Evolutionary conservation across 2,329 filamentous ascomycete species (phyloP).

Genomic region (Aureobasidium sp.): DNA sequence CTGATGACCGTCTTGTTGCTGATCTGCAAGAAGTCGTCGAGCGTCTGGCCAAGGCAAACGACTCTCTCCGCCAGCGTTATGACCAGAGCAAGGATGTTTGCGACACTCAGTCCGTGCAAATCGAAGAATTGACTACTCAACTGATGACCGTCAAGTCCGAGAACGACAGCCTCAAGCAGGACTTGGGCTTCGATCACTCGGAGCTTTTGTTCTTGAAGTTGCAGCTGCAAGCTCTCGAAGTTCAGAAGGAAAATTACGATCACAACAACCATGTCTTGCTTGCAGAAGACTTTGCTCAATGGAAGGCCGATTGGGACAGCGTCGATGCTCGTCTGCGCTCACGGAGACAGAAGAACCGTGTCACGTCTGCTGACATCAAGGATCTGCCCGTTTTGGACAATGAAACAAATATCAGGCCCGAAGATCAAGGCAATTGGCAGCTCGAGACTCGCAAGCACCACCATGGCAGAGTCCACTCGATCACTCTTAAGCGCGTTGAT

Average conservation of each 20-base stretch:
- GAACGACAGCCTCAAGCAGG: constrained; percentile 32
- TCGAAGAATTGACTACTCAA: constrained; percentile 28
- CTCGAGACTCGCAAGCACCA: constrained; percentile 17
- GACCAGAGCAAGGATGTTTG: constrained; percentile 29
- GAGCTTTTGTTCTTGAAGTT: constrained; percentile 35
- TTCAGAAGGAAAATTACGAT: constrained; percentile 23
- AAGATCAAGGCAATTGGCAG: constrained; percentile 18
- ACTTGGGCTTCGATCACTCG: constrained; percentile 33
- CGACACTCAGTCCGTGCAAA: constrained; percentile 24
- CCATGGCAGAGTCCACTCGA: constrained; percentile 17
- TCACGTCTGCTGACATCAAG: constrained; percentile 18
- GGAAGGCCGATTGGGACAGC: constrained; percentile 31
- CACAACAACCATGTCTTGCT: constrained; percentile 21
- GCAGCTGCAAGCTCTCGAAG: constrained; percentile 33
- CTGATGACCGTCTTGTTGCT: constrained; percentile 22
- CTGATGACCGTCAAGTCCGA: constrained; percentile 29
- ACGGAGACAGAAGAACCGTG: constrained; percentile 26
- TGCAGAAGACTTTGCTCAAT: constrained; percentile 28
- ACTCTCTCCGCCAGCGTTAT: constrained; percentile 28
- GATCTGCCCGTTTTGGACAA: constrained; percentile 1
- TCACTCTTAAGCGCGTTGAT: constrained; percentile 19
- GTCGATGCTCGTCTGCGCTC: constrained; percentile 28
- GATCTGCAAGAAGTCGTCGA: constrained; percentile 27
- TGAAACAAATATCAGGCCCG: constrained; percentile 6
- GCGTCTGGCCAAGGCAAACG: constrained; percentile 25